Evolutionary conservation across 768 basidiomycete genomes (phyloP), one percentile per base, ranked within the genome.

Genomic region (Suillus occidentalis): DNA sequence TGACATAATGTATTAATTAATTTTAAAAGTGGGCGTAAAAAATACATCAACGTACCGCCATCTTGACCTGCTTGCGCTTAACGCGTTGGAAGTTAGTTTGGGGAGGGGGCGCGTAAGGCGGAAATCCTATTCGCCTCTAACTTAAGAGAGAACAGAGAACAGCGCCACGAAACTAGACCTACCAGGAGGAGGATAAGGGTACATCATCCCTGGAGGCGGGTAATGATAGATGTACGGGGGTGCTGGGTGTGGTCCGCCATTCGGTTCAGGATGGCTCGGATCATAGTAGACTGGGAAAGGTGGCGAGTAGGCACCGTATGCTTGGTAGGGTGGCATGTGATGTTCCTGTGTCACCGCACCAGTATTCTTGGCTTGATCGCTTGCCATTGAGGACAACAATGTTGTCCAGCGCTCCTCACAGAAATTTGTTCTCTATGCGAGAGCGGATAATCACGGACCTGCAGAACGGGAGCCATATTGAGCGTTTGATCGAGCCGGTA

Each of bases 11-110:
- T 40, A 67, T 43, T 42, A 57, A 52, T 50, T n/a, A 36, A 45
- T 68, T 60, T 34, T 60, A 63, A 47, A 63, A 60, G 25, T 40
- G 18, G 31, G 37, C 22, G 25, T 4, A 40, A 57, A 28, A n/a
- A n/a, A 61, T 4, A 63, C 36, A 65, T 61, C 31, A 43, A 59
- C 83, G 76, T 70, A 85, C 83, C 65, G 84, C 84, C 81, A 85
- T 86, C 74, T 86, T 86, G 62, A 86, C 84, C 66, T 86, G 84
- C 63, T 82, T 84, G 64, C 84, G 83, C 71, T 86, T 86, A 63
- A 70, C 60, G 68, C 76, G 73, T 62, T 66, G 68, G 22, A 73
- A 71, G 65, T 70, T 73, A 36, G 70, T 16, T 10, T 71, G 56
- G 53, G 69, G 40, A 55, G 77, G 52, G 5, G 68, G 66, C n/a